A percentile compares a stretch with the other conserved stretches of the same genome.
Evolutionary conservation across 2,329 filamentous ascomycete genomes (phyloP).

Genomic region (Huntiella bhutanensis): DNA sequence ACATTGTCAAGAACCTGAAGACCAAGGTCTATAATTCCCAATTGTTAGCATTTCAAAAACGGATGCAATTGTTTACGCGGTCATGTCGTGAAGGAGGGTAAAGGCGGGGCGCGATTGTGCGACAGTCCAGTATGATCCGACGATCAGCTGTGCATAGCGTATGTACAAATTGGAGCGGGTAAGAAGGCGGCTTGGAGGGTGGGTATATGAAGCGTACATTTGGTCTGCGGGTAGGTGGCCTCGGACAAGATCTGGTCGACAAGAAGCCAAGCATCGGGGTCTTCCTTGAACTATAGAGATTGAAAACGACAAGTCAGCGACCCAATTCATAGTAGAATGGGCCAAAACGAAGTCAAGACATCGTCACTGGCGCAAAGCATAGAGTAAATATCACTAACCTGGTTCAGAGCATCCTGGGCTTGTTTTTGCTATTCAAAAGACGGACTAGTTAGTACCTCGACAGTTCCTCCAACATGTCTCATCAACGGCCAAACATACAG

Average conservation of each 20-base stretch:
- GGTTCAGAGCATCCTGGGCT: slow-evolving; percentile 81
- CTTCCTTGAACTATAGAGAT: slow-evolving; percentile 77
- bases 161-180: neutral
- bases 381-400: slow-evolving; percentile 37
- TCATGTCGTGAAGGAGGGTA: neutral
- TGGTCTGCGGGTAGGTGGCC: slow-evolving; percentile 84
- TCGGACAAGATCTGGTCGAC: slow-evolving; percentile 94
- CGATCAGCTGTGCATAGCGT: no score
- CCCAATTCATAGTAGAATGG: neutral
- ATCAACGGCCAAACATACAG: slow-evolving; percentile 38
- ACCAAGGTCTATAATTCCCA: slow-evolving; percentile 48
- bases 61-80: neutral
- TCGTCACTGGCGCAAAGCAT: slow-evolving; percentile 3
- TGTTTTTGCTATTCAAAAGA: slow-evolving; percentile 61
- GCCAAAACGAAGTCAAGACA: neutral
- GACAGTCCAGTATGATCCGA: no score
- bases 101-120: neutral
- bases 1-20: slow-evolving; percentile 95
- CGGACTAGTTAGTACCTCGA: slow-evolving; percentile 6
- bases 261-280: slow-evolving; percentile 91
- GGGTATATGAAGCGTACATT: slow-evolving; percentile 44
- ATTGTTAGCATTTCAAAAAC: slow-evolving; percentile 4
- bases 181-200: neutral
- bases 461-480: neutral
- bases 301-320: slow-evolving; percentile 4